A percentile compares a stretch with the other conserved stretches of the same genome.
phyloP scores from a whole-genome alignment of 306 rosid genomes.

The Pyrus communis region DNA sequence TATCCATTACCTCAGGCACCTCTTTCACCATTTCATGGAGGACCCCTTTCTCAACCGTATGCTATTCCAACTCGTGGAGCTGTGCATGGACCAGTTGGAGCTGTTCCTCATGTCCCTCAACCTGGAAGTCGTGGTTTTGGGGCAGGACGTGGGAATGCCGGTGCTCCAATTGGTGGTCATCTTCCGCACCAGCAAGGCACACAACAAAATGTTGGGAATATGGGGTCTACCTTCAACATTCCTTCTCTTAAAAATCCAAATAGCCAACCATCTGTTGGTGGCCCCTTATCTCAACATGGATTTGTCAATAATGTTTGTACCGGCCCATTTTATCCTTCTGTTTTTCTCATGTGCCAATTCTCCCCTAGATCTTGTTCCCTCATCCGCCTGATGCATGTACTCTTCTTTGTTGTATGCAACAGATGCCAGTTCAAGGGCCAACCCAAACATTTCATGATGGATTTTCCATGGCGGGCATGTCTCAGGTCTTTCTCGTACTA shows the following conservation, averaged over 20 bases:
- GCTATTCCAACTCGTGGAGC: slow-evolving; percentile 97
- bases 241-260: slow-evolving; percentile 82
- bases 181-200: slow-evolving; percentile 84
- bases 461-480: slow-evolving; percentile 84
- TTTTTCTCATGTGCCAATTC: slow-evolving; percentile 1
- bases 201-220: slow-evolving; percentile 68
- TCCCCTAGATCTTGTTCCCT: neutral
- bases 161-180: slow-evolving; percentile 82
- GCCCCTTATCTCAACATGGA: slow-evolving; percentile 95
- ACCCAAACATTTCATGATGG: slow-evolving; percentile 86
- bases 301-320: slow-evolving; percentile 76
- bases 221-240: slow-evolving; percentile 76
- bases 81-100: slow-evolving; percentile 97
- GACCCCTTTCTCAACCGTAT: slow-evolving; percentile 97
- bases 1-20: slow-evolving; percentile 89
- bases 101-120: slow-evolving; percentile 95
- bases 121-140: slow-evolving; percentile 95
- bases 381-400: neutral
- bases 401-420: slow-evolving; percentile 21
- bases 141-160: slow-evolving; percentile 79
- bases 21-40: slow-evolving; percentile 72
- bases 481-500: slow-evolving; percentile 55
- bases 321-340: neutral
- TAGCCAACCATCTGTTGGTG: slow-evolving; percentile 96
- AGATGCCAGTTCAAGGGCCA: slow-evolving; percentile 88